Base-by-base conservation (phyloP, 768 basidiomycete genomes). In the Lactifluus volemus region DNA sequence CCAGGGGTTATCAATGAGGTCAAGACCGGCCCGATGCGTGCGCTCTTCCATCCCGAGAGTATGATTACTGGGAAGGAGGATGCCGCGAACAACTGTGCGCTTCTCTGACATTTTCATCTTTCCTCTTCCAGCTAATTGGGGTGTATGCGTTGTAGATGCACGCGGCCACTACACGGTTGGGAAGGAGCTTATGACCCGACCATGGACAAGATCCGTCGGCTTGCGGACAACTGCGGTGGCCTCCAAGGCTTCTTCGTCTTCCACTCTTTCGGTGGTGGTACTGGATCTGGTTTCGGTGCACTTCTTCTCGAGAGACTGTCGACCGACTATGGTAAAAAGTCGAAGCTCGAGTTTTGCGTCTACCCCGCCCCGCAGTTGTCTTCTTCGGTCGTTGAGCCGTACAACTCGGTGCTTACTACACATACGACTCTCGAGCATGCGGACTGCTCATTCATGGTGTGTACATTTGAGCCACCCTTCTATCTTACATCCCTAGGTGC, bases 181-280 rank as follows among this genome's bases (percentile, higher is more conserved):
- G 67, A 99, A 98, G 77, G 96, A 98, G 75, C 84, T 94, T 68
- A 94, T 99, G 96, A 98, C 76, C 84, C 82, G 17, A 94, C 96
- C 53, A 89, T 97, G 84, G 96, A 99, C 77, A 94, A 89, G 71
- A 80, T 97, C 68, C 90, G 96, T 71, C 85, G 89, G 67, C 83
- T 99, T 55, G 88, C 96, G 58, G 96, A 99, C 74, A 95, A 95
- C 80, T 98, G 96, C 78, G 81, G 83, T 57, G 96, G 96, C 69
- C 86, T 98, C 30, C 96, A 98, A 75, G 96, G 96, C 63, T 99
- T 98, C 82, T 98, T 98, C 73, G 93, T 97, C 68, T 98, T 98
- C 86, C 96, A 98, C 80, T 99, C 96, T 52, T 98, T 99, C 74
- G 96, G 96, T 74, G 96, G 96, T 71, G 96, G 96, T 75, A 98